Evolutionary conservation across 768 basidiomycete genomes (phyloP), one percentile per base, ranked within the genome.

Genomic region (Cystoderma amianthinum): DNA sequence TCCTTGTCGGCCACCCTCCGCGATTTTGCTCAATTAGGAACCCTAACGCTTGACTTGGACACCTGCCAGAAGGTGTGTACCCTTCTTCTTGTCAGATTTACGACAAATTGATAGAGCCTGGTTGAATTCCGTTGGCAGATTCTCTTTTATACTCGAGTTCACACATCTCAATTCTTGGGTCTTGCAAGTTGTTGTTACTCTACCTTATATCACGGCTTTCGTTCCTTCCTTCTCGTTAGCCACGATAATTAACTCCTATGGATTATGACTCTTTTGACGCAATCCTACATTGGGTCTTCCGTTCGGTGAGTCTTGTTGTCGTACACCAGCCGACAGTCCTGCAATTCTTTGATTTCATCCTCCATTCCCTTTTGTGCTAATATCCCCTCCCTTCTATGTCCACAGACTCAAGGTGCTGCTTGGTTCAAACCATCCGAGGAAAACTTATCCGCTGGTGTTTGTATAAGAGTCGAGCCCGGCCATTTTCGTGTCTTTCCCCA

Each of bases 401-500:
- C 28, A 35, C 51, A 87, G 83, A 88, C 86, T 1, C 83, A 86
- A 54, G 78, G 81, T 2, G 85, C 87, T 44, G 81, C 86, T 5
- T 89, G 86, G 86, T 88, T 89, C 61, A 89, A 87, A 52, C 85
- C 85, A 3, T 77, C 85, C 0, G 82, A 86, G 51, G 86, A 90
- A 60, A 88, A 86, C 53, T 65, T 87, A 39, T 78, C 83, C 44
- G 82, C 81, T 0, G 86, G 86, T 36, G 85, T 90, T 47, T 88
- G 84, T 53, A 60, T 90, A 16, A 72, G 86, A 32, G 74, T 85
- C 17, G 74, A 80, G 38, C 66, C 75, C 9, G 79, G 80, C 30
- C 69, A 74, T 42, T 90, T 85, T 59, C 76, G 90, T 20, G 78
- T 85, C 25, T 93, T 90, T 54, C 90, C 90, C 4, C 89, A 90